Evolutionary conservation across 1,284 basidiomycete species (phyloP).

Genomic region (Trichosporon faecale): DNA sequence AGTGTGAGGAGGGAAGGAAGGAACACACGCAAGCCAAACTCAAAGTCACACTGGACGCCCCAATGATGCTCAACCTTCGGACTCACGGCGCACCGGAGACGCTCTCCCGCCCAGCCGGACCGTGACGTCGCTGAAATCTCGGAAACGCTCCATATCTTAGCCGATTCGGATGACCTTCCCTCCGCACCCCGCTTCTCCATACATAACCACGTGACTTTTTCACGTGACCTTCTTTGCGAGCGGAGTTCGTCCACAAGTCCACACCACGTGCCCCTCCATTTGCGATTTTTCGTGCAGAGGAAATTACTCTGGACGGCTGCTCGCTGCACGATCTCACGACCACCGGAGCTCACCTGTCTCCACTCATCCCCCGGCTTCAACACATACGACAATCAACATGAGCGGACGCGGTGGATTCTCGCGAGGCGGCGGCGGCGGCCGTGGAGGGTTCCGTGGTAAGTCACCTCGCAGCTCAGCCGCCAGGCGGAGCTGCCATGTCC

Average conservation of each 20-base stretch:
- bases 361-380: too few species aligned
- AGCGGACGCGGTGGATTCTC: constrained; percentile 53
- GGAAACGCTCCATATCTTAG: background rate
- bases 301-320: background rate
- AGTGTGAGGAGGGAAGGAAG: background rate
- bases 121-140: constrained; percentile 11
- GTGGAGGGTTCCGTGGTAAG: constrained; percentile 52
- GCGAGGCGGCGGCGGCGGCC: constrained; percentile 43
- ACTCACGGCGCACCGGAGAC: background rate
- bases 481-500: constrained; percentile 31
- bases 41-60: background rate
- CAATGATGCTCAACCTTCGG: background rate
- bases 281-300: constrained; percentile 10
- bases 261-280: background rate
- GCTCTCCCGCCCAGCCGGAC: background rate
- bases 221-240: background rate
- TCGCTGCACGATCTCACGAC: background rate
- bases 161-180: background rate
- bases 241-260: background rate
- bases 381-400: constrained; percentile 27
- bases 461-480: background rate
- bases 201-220: background rate
- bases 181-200: background rate
- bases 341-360: background rate
- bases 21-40: background rate